Conservation (phyloP, 768 basidiomycete species). For the Tulasnella sp. region DNA sequence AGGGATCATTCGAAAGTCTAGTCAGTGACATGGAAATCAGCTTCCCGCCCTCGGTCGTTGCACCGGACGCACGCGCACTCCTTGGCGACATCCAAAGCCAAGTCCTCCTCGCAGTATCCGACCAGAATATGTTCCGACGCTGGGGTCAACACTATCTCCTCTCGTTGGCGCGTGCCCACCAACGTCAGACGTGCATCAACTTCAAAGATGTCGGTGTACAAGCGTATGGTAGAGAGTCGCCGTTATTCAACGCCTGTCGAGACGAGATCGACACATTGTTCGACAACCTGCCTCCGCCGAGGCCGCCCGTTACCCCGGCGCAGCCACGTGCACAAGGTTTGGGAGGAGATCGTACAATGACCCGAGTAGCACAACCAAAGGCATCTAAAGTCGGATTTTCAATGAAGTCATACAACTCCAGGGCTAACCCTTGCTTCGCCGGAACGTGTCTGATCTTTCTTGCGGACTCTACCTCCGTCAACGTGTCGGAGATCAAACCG, state of each 20-base stretch:
- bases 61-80: constrained; percentile 12
- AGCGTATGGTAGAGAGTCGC: constrained; percentile 16
- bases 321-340: too few relatives aligned
- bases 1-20: too few relatives aligned
- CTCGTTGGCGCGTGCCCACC: constrained; percentile 18
- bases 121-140: not conserved
- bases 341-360: too few relatives aligned
- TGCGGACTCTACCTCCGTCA: not conserved
- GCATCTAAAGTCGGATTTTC: not conserved
- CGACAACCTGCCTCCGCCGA: constrained; percentile 18
- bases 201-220: constrained; percentile 19
- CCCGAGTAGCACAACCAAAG: too few relatives aligned
- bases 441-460: constrained; percentile 13
- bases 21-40: too few relatives aligned
- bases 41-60: not conserved
- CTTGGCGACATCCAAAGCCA: constrained; percentile 17
- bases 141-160: constrained; percentile 20
- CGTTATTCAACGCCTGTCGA: constrained; percentile 11
- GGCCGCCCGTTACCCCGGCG: constrained; percentile 4
- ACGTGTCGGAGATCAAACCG: not conserved
- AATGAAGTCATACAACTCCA: constrained; percentile 16
- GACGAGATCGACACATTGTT: constrained; percentile 19
- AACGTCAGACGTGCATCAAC: constrained; percentile 20
- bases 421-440: constrained; percentile 17
- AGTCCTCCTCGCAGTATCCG: constrained; percentile 12